Percentiles rank a stretch among this genome's conserved stretches.
These are phyloP conservation scores for Solanum medicagineum DNA, from an alignment of 257 asterid species.

Conservation along the genomic window DNA sequence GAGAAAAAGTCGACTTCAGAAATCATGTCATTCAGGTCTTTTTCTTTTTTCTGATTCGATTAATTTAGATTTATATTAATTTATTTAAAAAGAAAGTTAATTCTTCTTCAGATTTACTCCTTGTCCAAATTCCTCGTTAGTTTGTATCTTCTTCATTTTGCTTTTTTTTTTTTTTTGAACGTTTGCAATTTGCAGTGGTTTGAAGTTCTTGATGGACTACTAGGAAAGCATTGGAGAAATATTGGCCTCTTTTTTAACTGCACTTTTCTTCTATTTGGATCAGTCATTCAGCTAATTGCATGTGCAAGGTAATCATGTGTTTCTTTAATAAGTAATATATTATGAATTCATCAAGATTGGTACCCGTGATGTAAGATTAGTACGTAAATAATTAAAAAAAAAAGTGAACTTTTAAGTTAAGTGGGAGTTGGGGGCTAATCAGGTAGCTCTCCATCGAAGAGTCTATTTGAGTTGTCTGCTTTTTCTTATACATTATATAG, in stretches of 20 bases:
- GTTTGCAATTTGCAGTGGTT: constrained; percentile 50
- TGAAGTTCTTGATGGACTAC: constrained; percentile 87
- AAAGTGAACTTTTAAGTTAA: too few relatives aligned
- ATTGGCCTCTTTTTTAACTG: constrained; percentile 83
- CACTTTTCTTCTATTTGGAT: constrained; percentile 88
- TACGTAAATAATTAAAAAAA: not conserved
- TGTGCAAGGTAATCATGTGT: constrained; percentile 63
- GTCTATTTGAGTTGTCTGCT: too few relatives aligned
- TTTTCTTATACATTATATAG: too few relatives aligned
- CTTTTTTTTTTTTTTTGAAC: not conserved
- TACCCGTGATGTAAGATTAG: not conserved
- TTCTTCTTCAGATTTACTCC: not conserved
- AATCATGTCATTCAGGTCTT: constrained; percentile 84
- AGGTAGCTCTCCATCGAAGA: too few relatives aligned
- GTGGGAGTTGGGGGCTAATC: too few relatives aligned
- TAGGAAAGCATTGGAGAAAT: constrained; percentile 88
- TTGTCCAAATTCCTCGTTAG: not conserved
- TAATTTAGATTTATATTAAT: not conserved
- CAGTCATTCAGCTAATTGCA: constrained; percentile 91
- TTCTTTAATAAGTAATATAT: not conserved
- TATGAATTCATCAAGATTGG: not conserved
- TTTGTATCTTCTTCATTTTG: not conserved
- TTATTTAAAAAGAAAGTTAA: not conserved
- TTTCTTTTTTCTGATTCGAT: not conserved
- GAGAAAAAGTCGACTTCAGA: constrained; percentile 77